Evolutionary conservation across 257 asterid genomes (phyloP).

Genomic region (Lycium ferocissimum): DNA sequence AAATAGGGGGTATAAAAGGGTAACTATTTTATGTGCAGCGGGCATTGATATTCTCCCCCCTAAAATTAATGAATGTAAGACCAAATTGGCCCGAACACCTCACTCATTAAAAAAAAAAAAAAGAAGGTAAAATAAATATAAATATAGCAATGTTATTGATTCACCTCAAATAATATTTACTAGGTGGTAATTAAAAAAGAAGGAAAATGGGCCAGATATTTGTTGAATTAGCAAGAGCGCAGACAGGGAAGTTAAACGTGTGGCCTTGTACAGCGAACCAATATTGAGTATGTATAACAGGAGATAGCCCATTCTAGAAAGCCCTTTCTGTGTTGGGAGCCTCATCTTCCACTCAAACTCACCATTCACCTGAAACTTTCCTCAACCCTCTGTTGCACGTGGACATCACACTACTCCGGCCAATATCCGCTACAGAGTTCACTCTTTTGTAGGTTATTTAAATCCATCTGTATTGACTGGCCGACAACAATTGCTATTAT

Average conservation of each 20-base stretch:
- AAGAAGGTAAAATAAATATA: too few species aligned
- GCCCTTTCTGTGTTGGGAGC: conserved; percentile 26
- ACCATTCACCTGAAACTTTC: neutral
- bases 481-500: neutral
- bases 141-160: too few species aligned
- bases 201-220: conserved; percentile 22
- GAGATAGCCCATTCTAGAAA: conserved; percentile 34
- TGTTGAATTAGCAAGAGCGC: neutral
- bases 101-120: too few species aligned
- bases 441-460: neutral
- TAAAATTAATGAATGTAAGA: too few species aligned
- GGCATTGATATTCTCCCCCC: too few species aligned
- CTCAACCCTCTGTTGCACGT: neutral
- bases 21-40: too few species aligned
- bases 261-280: conserved; percentile 25
- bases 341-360: conserved; percentile 33
- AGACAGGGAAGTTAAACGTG: neutral
- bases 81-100: too few species aligned
- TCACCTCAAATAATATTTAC: too few species aligned
- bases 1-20: too few species aligned
- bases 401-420: neutral
- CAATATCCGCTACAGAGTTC: neutral
- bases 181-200: too few species aligned
- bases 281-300: conserved; percentile 8
- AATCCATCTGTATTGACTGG: neutral